Base-by-base conservation (phyloP, 2,329 filamentous ascomycete species). In the Amauroascus niger region DNA sequence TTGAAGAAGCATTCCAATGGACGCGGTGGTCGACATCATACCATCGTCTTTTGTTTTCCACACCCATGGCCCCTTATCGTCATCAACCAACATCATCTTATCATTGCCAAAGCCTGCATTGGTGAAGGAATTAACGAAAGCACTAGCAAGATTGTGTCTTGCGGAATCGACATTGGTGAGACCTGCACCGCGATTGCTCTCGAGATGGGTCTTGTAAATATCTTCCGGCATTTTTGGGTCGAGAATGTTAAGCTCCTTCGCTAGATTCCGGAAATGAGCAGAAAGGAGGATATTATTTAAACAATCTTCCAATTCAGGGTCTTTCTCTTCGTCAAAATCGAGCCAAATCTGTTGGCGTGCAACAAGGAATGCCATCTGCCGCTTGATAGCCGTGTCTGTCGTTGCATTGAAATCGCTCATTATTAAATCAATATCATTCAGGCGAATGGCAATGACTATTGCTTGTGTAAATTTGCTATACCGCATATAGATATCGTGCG, bases 1-100 rank as follows among this genome's bases (percentile, higher is more conserved):
- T 64, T 95, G 80, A 67, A 95, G 77, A 16, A 98, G 77, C 63
- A 93, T 91, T 65, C 93, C 93, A 61, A 96, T 74, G 0, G 93
- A 97, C 3, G 94, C 94, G 37, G 94, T 87, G 0, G 91, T 96
- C 1, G 93, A 97, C 71, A 95, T 79, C 89, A 95, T 95, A 59
- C 93, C 93, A 64, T 96, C 90, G 40, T 94, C 89, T 73, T 98
- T 98, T 18, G 94, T 97, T 76, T 97, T 98, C 88, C 89, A 98
- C 3, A 98, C 88, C 91, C 93, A 98, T 59, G 86, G 87, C 63
- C 86, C 84, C 74, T 95, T 94, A 59, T 89, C 84, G 55, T 87
- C 84, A 18, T 93, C 86, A 40, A 88, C 84, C 55, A 97, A 76
- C 91, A 98, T 96, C 81, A 98, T 86, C 77, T 96, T 97, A 71